Percentiles rank a stretch among this genome's conserved stretches.
These are phyloP conservation scores for Ogataea degrootiae DNA, from an alignment of 805 yeast genomes.

Conservation along the genomic window DNA sequence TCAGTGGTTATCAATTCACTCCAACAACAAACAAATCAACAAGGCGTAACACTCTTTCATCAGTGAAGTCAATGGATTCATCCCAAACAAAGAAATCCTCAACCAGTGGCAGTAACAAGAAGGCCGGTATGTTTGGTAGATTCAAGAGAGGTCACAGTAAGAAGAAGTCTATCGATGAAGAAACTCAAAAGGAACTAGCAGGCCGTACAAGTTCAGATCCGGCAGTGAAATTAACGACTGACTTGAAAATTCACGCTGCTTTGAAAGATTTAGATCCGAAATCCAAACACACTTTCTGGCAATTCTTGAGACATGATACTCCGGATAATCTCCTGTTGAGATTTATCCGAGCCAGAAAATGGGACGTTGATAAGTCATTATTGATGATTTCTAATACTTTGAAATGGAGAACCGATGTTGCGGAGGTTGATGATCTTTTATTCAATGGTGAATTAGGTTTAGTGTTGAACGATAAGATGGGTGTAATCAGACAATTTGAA, in stretches of 20 bases:
- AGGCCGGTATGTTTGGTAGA: slow-evolving; percentile 29
- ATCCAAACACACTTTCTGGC: slow-evolving; percentile 51
- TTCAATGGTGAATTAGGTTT: slow-evolving; percentile 67
- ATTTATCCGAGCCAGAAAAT: slow-evolving; percentile 83
- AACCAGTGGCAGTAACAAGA: slow-evolving; percentile 17
- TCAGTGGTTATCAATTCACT: slow-evolving; percentile 44
- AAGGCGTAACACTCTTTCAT: slow-evolving; percentile 22
- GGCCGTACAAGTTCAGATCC: slow-evolving; percentile 24
- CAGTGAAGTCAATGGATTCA: slow-evolving; percentile 22
- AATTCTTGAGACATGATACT: slow-evolving; percentile 65
- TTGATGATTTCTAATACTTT: slow-evolving; percentile 70
- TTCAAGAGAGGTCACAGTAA: slow-evolving; percentile 23
- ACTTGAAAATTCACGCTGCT: slow-evolving; percentile 41
- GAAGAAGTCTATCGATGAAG: slow-evolving; percentile 21
- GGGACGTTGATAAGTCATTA: slow-evolving; percentile 64
- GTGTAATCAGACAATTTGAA: slow-evolving; percentile 53
- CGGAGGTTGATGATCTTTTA: slow-evolving; percentile 57
- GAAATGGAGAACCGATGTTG: slow-evolving; percentile 67
- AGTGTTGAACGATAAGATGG: slow-evolving; percentile 37
- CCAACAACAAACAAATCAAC: slow-evolving; percentile 11
- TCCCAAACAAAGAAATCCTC: slow-evolving; percentile 4
- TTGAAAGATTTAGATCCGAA: slow-evolving; percentile 49
- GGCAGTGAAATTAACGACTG: slow-evolving; percentile 25
- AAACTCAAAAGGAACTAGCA: slow-evolving; percentile 16
- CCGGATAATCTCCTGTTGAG: slow-evolving; percentile 77